These are phyloP conservation scores for Yamadazyma dushanensis DNA, from an alignment of 1,139 yeast genomes.

Conservation along the genomic window DNA sequence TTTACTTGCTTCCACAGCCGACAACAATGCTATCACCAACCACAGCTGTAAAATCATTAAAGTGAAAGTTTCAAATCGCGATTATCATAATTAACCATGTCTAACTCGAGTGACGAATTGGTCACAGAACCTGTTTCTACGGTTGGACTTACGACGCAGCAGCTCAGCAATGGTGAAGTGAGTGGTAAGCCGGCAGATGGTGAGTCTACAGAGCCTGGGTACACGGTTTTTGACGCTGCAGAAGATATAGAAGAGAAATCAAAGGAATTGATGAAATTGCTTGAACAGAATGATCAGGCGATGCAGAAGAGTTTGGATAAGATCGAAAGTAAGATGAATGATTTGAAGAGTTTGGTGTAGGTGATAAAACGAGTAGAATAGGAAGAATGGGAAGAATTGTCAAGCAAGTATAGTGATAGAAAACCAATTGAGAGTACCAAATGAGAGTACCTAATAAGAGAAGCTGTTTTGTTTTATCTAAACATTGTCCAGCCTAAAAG, in stretches of 20 bases:
- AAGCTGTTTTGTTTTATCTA: no score
- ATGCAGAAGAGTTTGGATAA: slow-evolving; percentile 28
- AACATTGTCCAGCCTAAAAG: no score
- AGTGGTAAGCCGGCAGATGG: slow-evolving; percentile 1
- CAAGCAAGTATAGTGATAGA: no score
- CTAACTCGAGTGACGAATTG: slow-evolving; percentile 6
- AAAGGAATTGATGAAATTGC: slow-evolving; percentile 26
- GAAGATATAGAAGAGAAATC: slow-evolving; percentile 47
- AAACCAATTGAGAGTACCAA: no score
- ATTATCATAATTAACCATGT: background rate
- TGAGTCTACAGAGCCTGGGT: background rate
- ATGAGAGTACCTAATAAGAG: no score
- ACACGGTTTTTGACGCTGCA: slow-evolving; percentile 53
- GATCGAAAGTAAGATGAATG: slow-evolving; percentile 21
- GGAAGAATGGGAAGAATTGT: background rate
- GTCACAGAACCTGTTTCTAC: slow-evolving; percentile 8
- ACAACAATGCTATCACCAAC: no score
- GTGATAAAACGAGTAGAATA: background rate
- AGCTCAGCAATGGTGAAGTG: slow-evolving; percentile 13
- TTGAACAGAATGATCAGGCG: slow-evolving; percentile 32
- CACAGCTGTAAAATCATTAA: no score
- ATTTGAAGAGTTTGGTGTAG: no score
- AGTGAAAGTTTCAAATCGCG: no score
- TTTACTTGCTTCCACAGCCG: no score
- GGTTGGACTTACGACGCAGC: slow-evolving; percentile 14